Evolutionary conservation across 1,284 basidiomycete genomes (phyloP), one percentile per base, ranked within the genome.

Genomic region (Phellinidium pouzarii): DNA sequence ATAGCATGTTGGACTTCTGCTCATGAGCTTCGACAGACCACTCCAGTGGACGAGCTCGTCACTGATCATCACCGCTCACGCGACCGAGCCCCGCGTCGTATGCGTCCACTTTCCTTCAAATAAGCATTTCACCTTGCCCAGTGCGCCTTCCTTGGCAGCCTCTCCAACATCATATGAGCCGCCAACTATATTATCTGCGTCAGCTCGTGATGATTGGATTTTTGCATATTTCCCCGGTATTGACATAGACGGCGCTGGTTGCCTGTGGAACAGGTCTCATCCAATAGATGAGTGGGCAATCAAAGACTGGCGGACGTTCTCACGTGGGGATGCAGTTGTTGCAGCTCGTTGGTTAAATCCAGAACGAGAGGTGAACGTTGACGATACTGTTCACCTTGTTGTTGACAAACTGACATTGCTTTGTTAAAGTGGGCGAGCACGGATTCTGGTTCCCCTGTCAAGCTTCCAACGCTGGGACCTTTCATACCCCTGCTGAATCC

Each of bases 141-240:
- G 79, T 3, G 80, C 83, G 1, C 58, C 70, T 12, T 73, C 71
- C 8, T 66, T 86, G 37, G 55, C 69, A 12, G 63, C 68, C 19
- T 67, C 75, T 0, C 69, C 78, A 4, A 55, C 64, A 4, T 69
- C 73, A 0, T 88, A 80, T 62, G 74, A 74, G 14, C 78, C 87
- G 7, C 82, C 87, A 0, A 76, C 75, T 2, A 64, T 83, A 14
- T 77, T 90, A 48, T 74, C 77, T 6, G 71, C 79, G 22, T 77
- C 79, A 9, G 73, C 82, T 1, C 68, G 70, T 23, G 79, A 81
- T 51, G 71, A 75, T 42, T 82, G 77, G 77, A 62, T 90, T 2
- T 89, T 87, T 62, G 85, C 86, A 1, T 89, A 81, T 63, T 89
- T 85, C 61, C 82, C 86, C 9, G 72, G 80, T 29, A 68, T 67